Percentiles rank a stretch among this genome's conserved stretches.
phyloP scores from a whole-genome alignment of 139 green algal species.

The Chlamydomonas eustigma region DNA sequence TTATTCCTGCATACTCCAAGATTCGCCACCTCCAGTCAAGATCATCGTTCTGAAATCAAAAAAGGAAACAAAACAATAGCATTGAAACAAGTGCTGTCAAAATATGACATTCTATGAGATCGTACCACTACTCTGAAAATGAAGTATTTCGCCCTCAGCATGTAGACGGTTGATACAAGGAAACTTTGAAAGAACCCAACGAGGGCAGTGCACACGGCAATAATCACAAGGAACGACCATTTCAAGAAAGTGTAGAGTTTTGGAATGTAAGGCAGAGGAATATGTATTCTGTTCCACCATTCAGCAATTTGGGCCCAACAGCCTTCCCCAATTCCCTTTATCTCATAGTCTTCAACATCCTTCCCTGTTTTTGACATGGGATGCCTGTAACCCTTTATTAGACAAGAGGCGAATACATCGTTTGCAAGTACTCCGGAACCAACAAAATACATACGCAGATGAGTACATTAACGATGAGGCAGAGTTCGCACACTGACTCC shows the following conservation, averaged over 20 bases:
- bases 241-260: conserved; percentile 32
- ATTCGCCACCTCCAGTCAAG: conserved; percentile 33
- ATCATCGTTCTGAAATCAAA: conserved; percentile 21
- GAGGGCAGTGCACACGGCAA: conserved; percentile 34
- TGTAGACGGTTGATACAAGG: conserved; percentile 50
- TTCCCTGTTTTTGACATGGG: too few relatives aligned
- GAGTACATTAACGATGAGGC: too few relatives aligned
- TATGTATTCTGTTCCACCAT: not conserved
- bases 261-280: conserved; percentile 15
- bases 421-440: too few relatives aligned
- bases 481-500: too few relatives aligned
- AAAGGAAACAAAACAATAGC: too few relatives aligned
- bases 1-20: conserved; percentile 45
- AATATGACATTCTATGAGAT: not conserved
- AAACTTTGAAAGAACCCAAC: conserved; percentile 53
- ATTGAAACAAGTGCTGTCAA: too few relatives aligned
- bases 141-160: conserved; percentile 22
- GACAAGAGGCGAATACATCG: too few relatives aligned
- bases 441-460: too few relatives aligned
- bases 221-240: conserved; percentile 35
- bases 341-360: too few relatives aligned
- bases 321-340: too few relatives aligned
- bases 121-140: conserved; percentile 23
- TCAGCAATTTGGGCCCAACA: not conserved
- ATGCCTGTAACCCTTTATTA: too few relatives aligned